phyloP scores from a whole-genome alignment of 2,329 filamentous ascomycete genomes.

The Trichoderma hamatum region DNA sequence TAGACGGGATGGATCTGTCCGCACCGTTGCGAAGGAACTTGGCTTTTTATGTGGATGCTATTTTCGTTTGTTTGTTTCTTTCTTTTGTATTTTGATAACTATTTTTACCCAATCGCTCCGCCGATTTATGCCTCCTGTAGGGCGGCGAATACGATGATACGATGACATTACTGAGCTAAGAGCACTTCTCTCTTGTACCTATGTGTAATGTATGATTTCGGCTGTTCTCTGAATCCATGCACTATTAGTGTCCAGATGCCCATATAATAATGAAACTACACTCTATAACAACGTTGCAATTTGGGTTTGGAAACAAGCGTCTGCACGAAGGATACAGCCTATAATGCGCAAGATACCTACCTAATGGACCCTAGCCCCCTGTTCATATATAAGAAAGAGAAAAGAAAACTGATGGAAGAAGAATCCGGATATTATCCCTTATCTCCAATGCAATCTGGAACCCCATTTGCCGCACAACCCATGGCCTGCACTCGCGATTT shows the following conservation, averaged over 20 bases:
- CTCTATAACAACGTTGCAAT: not conserved
- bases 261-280: not conserved
- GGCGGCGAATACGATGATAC: conserved; percentile 1
- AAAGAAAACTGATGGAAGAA: too few relatives aligned
- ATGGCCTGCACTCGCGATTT: not conserved
- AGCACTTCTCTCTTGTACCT: not conserved
- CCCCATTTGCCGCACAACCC: not conserved
- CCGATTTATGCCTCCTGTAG: not conserved
- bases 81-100: not conserved
- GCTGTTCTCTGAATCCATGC: not conserved
- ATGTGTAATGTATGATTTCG: not conserved
- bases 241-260: not conserved
- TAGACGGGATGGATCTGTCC: conserved; percentile 20
- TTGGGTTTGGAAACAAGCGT: not conserved
- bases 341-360: not conserved
- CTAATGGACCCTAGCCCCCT: not conserved
- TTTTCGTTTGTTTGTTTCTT: not conserved
- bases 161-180: not conserved
- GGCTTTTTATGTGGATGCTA: not conserved
- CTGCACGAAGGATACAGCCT: not conserved
- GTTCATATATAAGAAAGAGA: not conserved
- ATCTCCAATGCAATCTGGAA: not conserved
- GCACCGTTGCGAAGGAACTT: conserved; percentile 16
- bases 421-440: not conserved
- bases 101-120: not conserved